These are phyloP conservation scores for Glutinoglossum americanum DNA, from an alignment of 495 filamentous ascomycete species.

Conservation along the genomic window DNA sequence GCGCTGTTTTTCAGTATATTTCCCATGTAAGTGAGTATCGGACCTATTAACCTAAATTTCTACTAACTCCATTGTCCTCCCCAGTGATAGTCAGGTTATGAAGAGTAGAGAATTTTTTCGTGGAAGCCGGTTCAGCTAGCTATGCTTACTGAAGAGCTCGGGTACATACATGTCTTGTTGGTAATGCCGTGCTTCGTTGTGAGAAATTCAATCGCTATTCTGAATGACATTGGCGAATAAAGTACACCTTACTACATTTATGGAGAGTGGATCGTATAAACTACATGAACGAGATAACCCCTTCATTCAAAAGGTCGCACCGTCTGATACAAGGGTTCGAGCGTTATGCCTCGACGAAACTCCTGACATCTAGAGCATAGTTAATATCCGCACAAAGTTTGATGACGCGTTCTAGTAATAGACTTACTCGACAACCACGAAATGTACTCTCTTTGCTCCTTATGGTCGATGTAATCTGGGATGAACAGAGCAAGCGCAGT, in stretches of 20 bases:
- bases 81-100: background rate
- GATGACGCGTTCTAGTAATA: background rate
- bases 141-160: too few species aligned
- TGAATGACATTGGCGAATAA: background rate
- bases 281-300: background rate
- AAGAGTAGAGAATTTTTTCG: background rate
- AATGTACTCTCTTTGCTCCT: constrained; percentile 97
- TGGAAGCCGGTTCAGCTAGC: too few species aligned
- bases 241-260: background rate
- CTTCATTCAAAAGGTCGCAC: background rate
- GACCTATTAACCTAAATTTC: background rate
- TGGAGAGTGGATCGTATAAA: background rate
- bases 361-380: background rate
- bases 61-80: background rate
- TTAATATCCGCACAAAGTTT: background rate
- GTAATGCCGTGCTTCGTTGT: background rate
- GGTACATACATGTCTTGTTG: background rate
- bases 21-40: constrained; percentile 41
- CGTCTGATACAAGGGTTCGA: too few species aligned
- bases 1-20: constrained; percentile 95
- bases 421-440: constrained; percentile 62
- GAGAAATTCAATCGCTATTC: background rate
- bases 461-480: constrained; percentile 91
- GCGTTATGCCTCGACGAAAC: background rate
- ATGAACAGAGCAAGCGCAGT: constrained; percentile 72